Percentiles rank a stretch among this genome's conserved stretches.
phyloP scores from a whole-genome alignment of 306 rosid species.

The Dalbergia oliveri region DNA sequence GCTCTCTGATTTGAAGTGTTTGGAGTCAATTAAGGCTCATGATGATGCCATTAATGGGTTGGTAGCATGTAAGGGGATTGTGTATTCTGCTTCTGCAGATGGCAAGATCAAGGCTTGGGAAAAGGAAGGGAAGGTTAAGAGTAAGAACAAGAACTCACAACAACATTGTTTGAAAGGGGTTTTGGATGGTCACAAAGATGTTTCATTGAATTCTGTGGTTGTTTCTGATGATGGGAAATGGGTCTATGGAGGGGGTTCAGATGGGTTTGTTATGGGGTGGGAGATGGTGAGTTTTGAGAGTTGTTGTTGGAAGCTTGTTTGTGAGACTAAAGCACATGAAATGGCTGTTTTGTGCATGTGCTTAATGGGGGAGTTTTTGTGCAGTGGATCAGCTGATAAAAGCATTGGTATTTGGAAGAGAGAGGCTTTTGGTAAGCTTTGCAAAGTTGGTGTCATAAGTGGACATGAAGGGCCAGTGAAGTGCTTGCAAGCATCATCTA shows the following conservation, averaged over 20 bases:
- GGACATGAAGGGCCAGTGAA: slow-evolving; percentile 97
- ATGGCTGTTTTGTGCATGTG: slow-evolving; percentile 88
- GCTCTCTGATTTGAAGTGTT: slow-evolving; percentile 83
- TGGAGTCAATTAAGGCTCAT: slow-evolving; percentile 88
- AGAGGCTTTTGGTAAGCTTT: slow-evolving; percentile 69
- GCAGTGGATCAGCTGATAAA: slow-evolving; percentile 92
- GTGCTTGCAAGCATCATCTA: slow-evolving; percentile 78
- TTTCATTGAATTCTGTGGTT: slow-evolving; percentile 69
- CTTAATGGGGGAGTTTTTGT: slow-evolving; percentile 69
- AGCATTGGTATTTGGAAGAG: slow-evolving; percentile 87
- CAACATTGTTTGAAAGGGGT: slow-evolving; percentile 67
- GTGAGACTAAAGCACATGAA: slow-evolving; percentile 71
- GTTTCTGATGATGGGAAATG: slow-evolving; percentile 87
- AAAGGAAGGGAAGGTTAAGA: slow-evolving; percentile 45
- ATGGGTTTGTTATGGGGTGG: slow-evolving; percentile 83
- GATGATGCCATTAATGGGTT: slow-evolving; percentile 93
- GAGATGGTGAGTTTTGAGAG: slow-evolving; percentile 49
- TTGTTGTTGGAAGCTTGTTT: slow-evolving; percentile 74
- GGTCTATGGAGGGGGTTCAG: slow-evolving; percentile 83
- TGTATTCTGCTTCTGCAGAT: slow-evolving; percentile 97
- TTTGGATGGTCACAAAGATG: slow-evolving; percentile 83
- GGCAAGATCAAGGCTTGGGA: slow-evolving; percentile 95
- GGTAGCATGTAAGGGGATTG: slow-evolving; percentile 69
- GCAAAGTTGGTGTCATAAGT: slow-evolving; percentile 65
- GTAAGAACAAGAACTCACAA: neutral